Evolutionary conservation across 495 filamentous ascomycete species (phyloP).

Genomic region (Viridothelium virens): DNA sequence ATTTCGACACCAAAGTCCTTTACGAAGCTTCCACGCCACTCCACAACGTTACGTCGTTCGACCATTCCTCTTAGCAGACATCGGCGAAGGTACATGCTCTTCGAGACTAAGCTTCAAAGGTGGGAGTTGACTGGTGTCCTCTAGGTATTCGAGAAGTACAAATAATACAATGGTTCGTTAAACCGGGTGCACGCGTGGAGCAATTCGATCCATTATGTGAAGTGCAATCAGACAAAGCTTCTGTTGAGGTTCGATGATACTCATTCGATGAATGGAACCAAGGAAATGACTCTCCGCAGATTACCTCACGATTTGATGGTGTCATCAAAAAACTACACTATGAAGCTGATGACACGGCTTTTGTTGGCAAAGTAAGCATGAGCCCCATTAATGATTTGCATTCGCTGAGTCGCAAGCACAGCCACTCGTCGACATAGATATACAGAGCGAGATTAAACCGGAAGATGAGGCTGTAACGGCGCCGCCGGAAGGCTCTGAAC

Average conservation of each 20-base stretch:
- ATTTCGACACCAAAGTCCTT: not conserved
- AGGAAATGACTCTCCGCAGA: constrained; percentile 41
- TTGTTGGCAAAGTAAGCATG: constrained; percentile 58
- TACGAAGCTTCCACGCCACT: constrained; percentile 53
- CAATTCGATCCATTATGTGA: constrained; percentile 98
- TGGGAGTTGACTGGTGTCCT: constrained; percentile 1
- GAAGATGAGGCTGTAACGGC: constrained; percentile 44
- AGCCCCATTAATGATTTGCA: not conserved
- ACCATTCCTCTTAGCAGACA: constrained; percentile 88
- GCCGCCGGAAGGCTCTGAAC: constrained; percentile 31
- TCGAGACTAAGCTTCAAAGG: constrained; percentile 15
- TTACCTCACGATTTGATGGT: constrained; percentile 88
- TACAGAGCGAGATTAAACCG: constrained; percentile 51
- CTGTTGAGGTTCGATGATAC: constrained; percentile 59
- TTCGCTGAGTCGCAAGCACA: constrained; percentile 24
- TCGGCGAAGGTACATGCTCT: constrained; percentile 71
- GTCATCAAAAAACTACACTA: constrained; percentile 96
- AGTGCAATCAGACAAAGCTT: constrained; percentile 96
- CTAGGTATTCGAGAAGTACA: constrained; percentile 94
- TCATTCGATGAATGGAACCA: not conserved
- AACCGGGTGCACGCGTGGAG: constrained; percentile 90
- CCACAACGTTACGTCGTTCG: constrained; percentile 55
- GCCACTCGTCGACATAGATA: constrained; percentile 73
- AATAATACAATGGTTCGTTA: constrained; percentile 99
- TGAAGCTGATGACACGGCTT: constrained; percentile 90